phyloP scores from a whole-genome alignment of 129 eudicot genomes.

The Oenanthe sinensis region DNA sequence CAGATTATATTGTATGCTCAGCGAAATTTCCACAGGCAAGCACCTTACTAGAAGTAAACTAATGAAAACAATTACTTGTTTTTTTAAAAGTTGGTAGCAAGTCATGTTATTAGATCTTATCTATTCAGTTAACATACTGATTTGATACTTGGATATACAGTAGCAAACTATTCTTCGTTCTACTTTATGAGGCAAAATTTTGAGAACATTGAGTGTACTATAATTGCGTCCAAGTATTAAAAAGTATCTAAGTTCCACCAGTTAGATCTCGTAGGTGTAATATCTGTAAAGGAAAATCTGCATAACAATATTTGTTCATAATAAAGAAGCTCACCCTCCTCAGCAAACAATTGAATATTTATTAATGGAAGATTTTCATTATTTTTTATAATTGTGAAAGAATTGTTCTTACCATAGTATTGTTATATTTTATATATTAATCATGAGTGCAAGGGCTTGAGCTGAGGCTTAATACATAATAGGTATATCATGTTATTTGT shows the following conservation, averaged over 20 bases:
- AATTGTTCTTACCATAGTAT: background rate
- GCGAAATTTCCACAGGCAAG: constrained; percentile 87
- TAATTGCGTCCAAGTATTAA: background rate
- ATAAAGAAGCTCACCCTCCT: background rate
- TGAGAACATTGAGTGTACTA: background rate
- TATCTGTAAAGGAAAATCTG: background rate
- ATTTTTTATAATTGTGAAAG: background rate
- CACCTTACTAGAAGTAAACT: background rate
- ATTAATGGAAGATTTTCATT: background rate
- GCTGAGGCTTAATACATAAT: background rate
- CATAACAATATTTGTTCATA: background rate
- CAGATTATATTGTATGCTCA: constrained; percentile 74
- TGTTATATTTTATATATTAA: background rate
- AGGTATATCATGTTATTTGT: background rate
- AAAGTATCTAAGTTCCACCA: background rate
- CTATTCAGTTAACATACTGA: background rate
- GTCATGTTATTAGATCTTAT: background rate
- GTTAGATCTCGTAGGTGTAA: background rate
- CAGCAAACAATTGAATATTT: background rate
- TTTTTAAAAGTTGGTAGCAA: background rate
- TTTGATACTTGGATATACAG: background rate
- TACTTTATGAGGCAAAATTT: background rate
- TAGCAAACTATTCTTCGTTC: background rate
- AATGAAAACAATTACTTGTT: background rate
- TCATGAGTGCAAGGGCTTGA: background rate